Evolutionary conservation across 1,284 basidiomycete species (phyloP).

Genomic region (Thecaphora frezii): DNA sequence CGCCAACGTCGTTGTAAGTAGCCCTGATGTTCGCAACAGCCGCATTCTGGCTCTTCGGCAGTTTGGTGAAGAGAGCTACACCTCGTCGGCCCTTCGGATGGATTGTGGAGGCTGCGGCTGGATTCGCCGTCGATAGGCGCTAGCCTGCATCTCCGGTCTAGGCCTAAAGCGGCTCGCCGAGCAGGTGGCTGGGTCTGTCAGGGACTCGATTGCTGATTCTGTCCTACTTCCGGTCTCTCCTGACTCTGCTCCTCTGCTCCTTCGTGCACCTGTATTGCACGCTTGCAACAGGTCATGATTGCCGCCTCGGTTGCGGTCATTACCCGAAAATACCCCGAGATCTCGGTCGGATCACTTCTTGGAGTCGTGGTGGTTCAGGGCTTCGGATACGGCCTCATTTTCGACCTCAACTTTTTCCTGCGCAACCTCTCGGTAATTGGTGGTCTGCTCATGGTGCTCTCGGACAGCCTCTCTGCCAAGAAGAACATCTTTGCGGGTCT

Average conservation of each 20-base stretch:
- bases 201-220: too few species aligned
- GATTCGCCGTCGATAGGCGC: too few species aligned
- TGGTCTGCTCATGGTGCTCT: constrained; percentile 95
- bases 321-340: constrained; percentile 81
- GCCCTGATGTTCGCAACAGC: too few species aligned
- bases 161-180: too few species aligned
- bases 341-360: constrained; percentile 83
- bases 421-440: constrained; percentile 89
- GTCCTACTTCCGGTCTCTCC: too few species aligned
- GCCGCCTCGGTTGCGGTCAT: constrained; percentile 84
- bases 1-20: constrained; percentile 86
- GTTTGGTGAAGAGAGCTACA: too few species aligned
- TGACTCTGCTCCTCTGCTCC: constrained; percentile 1
- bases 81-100: too few species aligned
- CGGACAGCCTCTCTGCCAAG: constrained; percentile 82
- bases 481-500: constrained; percentile 83
- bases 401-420: constrained; percentile 99
- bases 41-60: too few species aligned
- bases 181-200: too few species aligned
- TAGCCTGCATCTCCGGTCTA: too few species aligned
- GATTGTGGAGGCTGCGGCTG: too few species aligned
- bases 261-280: not conserved
- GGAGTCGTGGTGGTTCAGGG: constrained; percentile 89
- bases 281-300: constrained; percentile 67
- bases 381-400: constrained; percentile 90